These are phyloP conservation scores for Plectosphaerella cucumerina DNA, from an alignment of 2,329 filamentous ascomycete genomes.

Conservation along the genomic window DNA sequence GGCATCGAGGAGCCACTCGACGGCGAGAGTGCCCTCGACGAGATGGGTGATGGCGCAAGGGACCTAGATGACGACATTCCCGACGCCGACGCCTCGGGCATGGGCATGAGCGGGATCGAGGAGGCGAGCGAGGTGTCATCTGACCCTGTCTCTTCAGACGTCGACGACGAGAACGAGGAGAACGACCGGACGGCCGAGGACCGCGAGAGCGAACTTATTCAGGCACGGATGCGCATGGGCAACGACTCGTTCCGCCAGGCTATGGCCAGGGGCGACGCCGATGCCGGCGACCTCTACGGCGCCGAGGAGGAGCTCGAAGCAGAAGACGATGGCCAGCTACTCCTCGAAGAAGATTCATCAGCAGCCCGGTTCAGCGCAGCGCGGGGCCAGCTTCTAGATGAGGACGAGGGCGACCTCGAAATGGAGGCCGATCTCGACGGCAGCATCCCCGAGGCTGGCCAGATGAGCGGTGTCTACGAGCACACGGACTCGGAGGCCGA, in stretches of 20 bases:
- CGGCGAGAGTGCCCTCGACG: conserved; percentile 47
- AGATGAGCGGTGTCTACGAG: conserved; percentile 58
- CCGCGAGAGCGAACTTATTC: conserved; percentile 43
- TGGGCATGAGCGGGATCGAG: conserved; percentile 32
- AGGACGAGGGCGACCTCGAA: conserved; percentile 38
- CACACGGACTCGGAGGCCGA: conserved; percentile 73
- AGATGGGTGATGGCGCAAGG: conserved; percentile 39
- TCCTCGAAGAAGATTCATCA: conserved; percentile 58
- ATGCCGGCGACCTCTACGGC: conserved; percentile 46
- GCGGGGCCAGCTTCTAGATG: conserved; percentile 11
- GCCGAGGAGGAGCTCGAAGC: conserved; percentile 51
- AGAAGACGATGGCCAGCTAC: conserved; percentile 52
- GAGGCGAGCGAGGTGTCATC: conserved; percentile 13
- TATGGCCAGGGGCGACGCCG: conserved; percentile 45
- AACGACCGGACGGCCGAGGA: conserved; percentile 34
- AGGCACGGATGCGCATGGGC: conserved; percentile 46
- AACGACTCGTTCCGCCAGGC: conserved; percentile 62
- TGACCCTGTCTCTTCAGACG: conserved; percentile 24
- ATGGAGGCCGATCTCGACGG: conserved; percentile 70
- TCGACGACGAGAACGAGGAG: conserved; percentile 32
- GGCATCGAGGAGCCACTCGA: conserved; percentile 32
- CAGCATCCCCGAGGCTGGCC: conserved; percentile 62
- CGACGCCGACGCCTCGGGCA: conserved; percentile 54
- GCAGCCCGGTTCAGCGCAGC: conserved; percentile 22
- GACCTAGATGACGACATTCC: conserved; percentile 74